Evolutionary conservation across 164 flowering plant genomes (phyloP).

Genomic region (Piper longum): DNA sequence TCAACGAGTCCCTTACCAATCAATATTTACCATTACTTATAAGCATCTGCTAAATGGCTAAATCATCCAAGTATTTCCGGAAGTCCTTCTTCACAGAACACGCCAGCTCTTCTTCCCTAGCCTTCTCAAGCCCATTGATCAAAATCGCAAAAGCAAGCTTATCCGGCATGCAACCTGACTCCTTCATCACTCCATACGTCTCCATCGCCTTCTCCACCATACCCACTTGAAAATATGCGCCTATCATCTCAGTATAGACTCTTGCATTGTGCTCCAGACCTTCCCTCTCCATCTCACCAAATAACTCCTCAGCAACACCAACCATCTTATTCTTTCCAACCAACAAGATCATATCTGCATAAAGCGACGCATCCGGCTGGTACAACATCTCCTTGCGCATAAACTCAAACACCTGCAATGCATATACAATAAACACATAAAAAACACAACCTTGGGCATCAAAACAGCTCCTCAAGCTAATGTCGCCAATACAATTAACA

Average conservation of each 20-base stretch:
- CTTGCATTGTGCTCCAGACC: slow-evolving; percentile 57
- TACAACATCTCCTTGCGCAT: slow-evolving; percentile 51
- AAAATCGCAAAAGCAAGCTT: slow-evolving; percentile 55
- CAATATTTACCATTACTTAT: too few species aligned
- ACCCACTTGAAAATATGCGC: slow-evolving; percentile 45
- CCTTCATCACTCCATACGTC: slow-evolving; percentile 43
- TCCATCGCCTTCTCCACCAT: slow-evolving; percentile 61
- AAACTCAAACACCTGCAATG: slow-evolving; percentile 47
- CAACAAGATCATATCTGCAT: slow-evolving; percentile 43
- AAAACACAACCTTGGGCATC: neutral
- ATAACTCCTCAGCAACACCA: slow-evolving; percentile 43
- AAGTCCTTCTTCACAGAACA: slow-evolving; percentile 41
- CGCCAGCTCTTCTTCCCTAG: slow-evolving; percentile 52
- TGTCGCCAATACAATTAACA: neutral
- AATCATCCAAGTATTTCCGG: slow-evolving; percentile 29
- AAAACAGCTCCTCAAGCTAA: neutral
- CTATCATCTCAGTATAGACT: slow-evolving; percentile 64
- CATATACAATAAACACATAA: slow-evolving; percentile 1
- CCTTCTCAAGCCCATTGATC: slow-evolving; percentile 58
- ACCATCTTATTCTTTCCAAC: slow-evolving; percentile 51
- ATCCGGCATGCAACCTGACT: slow-evolving; percentile 53
- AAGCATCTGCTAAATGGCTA: too few species aligned
- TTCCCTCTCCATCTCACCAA: slow-evolving; percentile 33
- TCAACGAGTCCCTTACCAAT: too few species aligned
- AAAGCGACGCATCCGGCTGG: slow-evolving; percentile 39